Conservation (phyloP, 805 yeast species). For the Lipomyces anomalus region DNA sequence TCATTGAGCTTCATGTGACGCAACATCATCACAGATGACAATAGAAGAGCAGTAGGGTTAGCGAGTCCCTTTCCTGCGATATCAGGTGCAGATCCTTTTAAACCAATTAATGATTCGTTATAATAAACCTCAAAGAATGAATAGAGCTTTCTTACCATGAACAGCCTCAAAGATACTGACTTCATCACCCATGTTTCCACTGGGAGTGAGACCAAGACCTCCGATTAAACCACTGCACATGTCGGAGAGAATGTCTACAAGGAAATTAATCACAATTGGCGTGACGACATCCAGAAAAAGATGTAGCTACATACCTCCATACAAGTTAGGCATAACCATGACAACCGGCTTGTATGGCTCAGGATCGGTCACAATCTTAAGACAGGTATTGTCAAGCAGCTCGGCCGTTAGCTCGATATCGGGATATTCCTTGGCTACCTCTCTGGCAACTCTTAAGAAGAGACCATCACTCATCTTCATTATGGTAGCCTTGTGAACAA, state of each 20-base stretch:
- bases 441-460: constrained; percentile 86
- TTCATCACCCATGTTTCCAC: constrained; percentile 98
- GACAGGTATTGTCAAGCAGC: constrained; percentile 91
- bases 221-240: constrained; percentile 96
- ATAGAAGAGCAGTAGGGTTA: constrained; percentile 94
- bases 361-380: constrained; percentile 87
- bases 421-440: constrained; percentile 86
- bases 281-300: too few species aligned
- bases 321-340: constrained; percentile 98
- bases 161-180: constrained; percentile 99
- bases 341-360: constrained; percentile 76
- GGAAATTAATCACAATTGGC: too few species aligned
- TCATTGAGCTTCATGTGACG: constrained; percentile 90
- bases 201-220: constrained; percentile 97
- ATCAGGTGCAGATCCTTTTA: constrained; percentile 99
- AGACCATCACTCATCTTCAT: constrained; percentile 98
- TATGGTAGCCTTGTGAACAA: constrained; percentile 97
- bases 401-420: constrained; percentile 78
- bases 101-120: too few species aligned
- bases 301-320: too few species aligned
- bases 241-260: constrained; percentile 96
- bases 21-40: constrained; percentile 98
- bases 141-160: too few species aligned
- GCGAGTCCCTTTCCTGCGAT: constrained; percentile 98
- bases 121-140: too few species aligned